These are phyloP conservation scores for Parafenestella ontariensis DNA, from an alignment of 2,329 filamentous ascomycete species.

Conservation along the genomic window DNA sequence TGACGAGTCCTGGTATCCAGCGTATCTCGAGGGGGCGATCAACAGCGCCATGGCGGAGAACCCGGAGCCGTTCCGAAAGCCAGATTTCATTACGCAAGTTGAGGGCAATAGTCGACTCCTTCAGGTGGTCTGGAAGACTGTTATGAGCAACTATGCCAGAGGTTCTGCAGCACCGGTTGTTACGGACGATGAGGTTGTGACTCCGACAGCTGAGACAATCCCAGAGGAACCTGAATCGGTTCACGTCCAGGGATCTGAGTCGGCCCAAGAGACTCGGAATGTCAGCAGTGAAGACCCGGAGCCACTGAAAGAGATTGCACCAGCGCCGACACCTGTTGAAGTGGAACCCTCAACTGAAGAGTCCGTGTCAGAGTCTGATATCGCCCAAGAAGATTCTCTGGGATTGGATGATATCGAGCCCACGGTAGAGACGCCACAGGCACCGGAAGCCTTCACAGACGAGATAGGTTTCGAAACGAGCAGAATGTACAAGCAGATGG, in stretches of 20 bases:
- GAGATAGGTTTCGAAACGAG: constrained; percentile 21
- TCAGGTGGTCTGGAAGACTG: constrained; percentile 37
- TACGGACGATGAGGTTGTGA: neutral
- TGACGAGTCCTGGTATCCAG: constrained; percentile 32
- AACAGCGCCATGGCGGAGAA: constrained; percentile 27
- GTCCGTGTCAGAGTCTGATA: neutral
- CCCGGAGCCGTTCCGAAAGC: constrained; percentile 27
- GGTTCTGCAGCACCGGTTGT: neutral
- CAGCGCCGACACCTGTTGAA: neutral
- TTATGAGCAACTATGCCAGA: constrained; percentile 28
- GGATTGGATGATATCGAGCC: constrained; percentile 10
- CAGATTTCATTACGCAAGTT: constrained; percentile 34
- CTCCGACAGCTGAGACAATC: constrained; percentile 4
- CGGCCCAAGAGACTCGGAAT: neutral
- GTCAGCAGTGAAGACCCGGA: neutral
- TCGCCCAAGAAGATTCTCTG: neutral
- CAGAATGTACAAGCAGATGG: constrained; percentile 22
- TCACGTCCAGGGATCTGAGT: neutral
- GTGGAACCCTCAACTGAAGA: neutral
- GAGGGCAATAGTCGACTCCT: constrained; percentile 35
- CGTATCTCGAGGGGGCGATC: constrained; percentile 31
- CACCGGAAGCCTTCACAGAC: constrained; percentile 23
- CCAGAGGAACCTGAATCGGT: neutral
- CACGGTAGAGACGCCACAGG: neutral
- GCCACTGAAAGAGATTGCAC: fast-evolving